Evolutionary conservation across 257 asterid species (phyloP), one percentile per base, ranked within the genome.

Genomic region (Ocimum tenuiflorum): DNA sequence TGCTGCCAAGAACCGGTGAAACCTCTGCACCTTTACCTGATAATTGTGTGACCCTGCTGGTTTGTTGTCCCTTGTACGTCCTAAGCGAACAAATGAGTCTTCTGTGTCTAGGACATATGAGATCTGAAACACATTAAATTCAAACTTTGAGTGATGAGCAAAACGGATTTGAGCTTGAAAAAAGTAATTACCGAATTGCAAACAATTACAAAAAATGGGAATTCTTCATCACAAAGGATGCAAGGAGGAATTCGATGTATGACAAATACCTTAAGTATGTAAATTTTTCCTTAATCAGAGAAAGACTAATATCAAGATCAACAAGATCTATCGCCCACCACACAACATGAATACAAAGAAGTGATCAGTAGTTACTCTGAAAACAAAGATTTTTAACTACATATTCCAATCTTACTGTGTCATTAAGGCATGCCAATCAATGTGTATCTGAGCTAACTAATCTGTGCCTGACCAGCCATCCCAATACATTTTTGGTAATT

Each of bases 21-120:
- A 91, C 60, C 79, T 69, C 67, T 83, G 78, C 67, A 78, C 83
- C 75, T 50, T 70, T 8, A 48, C 20, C 71, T 75, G 80, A 72
- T 72, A 24, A 36, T 61, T 76, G 56, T 55, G 7, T 13, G 78
- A 58, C 70, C 47, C 68, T 48, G 73, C 68, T n/a, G 81, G 59
- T 50, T 36, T 47, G 43, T 77, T 84, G 64, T 60, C 73, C 45
- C 85, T 77, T 79, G 74, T 81, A 73, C 87, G 80, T 60, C 89
- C 87, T 71, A 69, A 12, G 29, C 98, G 96, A 65, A 81, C 70
- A 56, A 89, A 91, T 83, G 58, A 87, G 85, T 91, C 98, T 84
- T 91, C 98, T 3, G 98, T 88, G 80, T 91, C 98, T 20, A 91
- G 84, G 56, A 91, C 96, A 63, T 88, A 91, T 3, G 88, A 91